phyloP scores from a whole-genome alignment of 2,329 filamentous ascomycete genomes.

The Cryphonectria nitschkei region DNA sequence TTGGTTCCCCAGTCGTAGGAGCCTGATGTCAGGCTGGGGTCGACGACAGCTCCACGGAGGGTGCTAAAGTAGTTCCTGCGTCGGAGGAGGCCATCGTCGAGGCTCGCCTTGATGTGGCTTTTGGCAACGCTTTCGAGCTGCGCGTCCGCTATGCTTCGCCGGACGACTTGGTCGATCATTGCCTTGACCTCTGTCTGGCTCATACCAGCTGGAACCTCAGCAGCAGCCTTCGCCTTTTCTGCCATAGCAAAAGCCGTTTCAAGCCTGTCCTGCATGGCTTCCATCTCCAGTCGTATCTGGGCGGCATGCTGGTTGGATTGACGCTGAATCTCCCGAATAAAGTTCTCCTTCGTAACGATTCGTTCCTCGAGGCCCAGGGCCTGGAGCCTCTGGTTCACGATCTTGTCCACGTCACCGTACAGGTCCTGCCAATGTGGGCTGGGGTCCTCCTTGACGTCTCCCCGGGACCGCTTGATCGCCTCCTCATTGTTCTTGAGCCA shows the following conservation, averaged over 20 bases:
- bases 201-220: constrained; percentile 36
- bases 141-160: constrained; percentile 48
- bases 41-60: constrained; percentile 68
- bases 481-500: constrained; percentile 57
- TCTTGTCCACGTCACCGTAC: constrained; percentile 41
- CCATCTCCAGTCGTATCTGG: constrained; percentile 47
- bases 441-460: not conserved
- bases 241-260: constrained; percentile 34
- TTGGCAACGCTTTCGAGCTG: constrained; percentile 52
- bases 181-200: constrained; percentile 45
- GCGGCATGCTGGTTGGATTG: constrained; percentile 44
- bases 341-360: constrained; percentile 53
- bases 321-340: constrained; percentile 48
- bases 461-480: constrained; percentile 18
- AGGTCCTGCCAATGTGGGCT: constrained; percentile 20
- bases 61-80: constrained; percentile 75
- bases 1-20: constrained; percentile 49
- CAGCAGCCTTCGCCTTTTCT: constrained; percentile 38
- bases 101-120: constrained; percentile 50
- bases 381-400: constrained; percentile 35
- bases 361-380: constrained; percentile 35
- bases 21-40: constrained; percentile 63
- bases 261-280: constrained; percentile 39
- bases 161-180: constrained; percentile 47
- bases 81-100: constrained; percentile 49